phyloP scores from a whole-genome alignment of 225 moss, liverwort and hornwort genomes.

The Polytrichum commune region DNA sequence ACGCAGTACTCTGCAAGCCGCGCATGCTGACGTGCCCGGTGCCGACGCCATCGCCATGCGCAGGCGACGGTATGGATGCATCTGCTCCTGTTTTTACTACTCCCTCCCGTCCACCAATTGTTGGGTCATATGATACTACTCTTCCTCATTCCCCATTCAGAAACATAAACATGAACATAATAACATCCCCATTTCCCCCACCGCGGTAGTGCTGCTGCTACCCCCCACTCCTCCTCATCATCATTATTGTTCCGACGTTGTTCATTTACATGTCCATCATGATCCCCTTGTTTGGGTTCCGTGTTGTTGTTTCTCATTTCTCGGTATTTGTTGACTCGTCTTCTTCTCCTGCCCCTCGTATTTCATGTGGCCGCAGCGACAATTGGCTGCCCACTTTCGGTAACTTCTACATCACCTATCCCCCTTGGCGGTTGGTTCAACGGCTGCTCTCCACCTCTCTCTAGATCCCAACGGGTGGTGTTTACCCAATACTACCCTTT shows the following conservation, averaged over 20 bases:
- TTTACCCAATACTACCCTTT: background rate
- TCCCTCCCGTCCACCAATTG: conserved; percentile 1
- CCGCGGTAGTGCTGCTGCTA: conserved; percentile 27
- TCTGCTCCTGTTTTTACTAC: conserved; percentile 37
- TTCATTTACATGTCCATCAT: background rate
- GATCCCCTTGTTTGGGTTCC: background rate
- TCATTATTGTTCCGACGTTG: conserved; percentile 22
- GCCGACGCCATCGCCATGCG: conserved; percentile 92
- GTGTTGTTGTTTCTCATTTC: background rate
- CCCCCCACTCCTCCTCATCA: conserved; percentile 7
- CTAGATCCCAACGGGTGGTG: conserved; percentile 41
- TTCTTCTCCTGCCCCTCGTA: conserved; percentile 30
- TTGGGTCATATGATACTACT: no score
- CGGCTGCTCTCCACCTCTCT: conserved; percentile 56
- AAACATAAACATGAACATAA: background rate
- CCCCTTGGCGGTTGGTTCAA: conserved; percentile 56
- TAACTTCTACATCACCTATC: conserved; percentile 31
- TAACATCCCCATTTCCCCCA: background rate
- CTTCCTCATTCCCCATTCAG: background rate
- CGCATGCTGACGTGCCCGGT: conserved; percentile 91
- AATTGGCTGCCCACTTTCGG: conserved; percentile 25
- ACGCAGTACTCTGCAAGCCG: conserved; percentile 96
- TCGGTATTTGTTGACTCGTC: conserved; percentile 3
- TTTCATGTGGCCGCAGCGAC: conserved; percentile 39
- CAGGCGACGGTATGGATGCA: conserved; percentile 97